Evolutionary conservation across 345 rosid species (phyloP).

Genomic region (Luvunga scandens): DNA sequence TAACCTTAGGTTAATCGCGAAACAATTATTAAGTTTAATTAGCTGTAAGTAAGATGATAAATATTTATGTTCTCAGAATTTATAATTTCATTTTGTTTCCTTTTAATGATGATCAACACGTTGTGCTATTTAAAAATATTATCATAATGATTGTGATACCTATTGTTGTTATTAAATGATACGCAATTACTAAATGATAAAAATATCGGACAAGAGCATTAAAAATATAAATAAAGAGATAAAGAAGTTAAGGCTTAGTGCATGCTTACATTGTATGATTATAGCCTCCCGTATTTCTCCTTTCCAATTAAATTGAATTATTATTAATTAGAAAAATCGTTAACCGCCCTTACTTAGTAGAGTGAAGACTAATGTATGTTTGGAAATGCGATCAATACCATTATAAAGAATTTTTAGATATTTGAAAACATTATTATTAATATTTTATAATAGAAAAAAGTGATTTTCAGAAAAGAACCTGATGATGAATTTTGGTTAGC

Average conservation of each 20-base stretch:
- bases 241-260: background rate
- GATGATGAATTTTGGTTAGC: background rate
- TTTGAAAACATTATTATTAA: no score
- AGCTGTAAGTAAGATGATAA: background rate
- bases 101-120: background rate
- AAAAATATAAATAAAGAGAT: background rate
- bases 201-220: background rate
- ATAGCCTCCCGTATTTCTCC: no score
- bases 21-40: background rate
- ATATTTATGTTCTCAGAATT: background rate
- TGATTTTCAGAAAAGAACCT: background rate
- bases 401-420: no score
- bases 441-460: background rate
- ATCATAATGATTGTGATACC: background rate
- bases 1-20: background rate
- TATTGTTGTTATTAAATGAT: background rate
- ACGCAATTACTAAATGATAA: background rate
- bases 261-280: no score
- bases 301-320: no score
- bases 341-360: no score
- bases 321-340: no score
- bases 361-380: no score
- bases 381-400: no score
- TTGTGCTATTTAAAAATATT: background rate
- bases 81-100: background rate